These are phyloP conservation scores for Diaporthe sp. DNA, from an alignment of 2,329 filamentous ascomycete genomes.

Conservation along the genomic window DNA sequence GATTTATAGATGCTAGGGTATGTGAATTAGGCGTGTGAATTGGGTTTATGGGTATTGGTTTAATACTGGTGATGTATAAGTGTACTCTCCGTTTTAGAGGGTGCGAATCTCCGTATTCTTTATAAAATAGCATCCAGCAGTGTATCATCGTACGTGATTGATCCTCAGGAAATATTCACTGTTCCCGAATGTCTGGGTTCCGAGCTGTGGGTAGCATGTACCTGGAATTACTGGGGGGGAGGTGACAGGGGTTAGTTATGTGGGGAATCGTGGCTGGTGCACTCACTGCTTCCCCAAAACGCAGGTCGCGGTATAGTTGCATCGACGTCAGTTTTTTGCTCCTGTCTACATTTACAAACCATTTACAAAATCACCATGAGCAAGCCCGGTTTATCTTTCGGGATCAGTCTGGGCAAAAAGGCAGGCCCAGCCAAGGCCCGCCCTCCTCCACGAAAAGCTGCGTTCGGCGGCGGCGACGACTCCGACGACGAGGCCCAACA, in stretches of 20 bases:
- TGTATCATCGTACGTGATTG: neutral
- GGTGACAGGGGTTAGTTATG: neutral
- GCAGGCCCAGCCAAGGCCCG: slow-evolving; percentile 62
- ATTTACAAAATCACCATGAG: slow-evolving; percentile 54
- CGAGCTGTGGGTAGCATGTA: neutral
- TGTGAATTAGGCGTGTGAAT: no score
- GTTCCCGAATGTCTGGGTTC: neutral
- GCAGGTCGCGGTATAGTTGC: neutral
- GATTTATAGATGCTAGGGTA: no score
- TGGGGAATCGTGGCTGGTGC: slow-evolving; percentile 40
- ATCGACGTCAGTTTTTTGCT: neutral
- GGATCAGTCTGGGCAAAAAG: slow-evolving; percentile 74
- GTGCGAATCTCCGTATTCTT: no score
- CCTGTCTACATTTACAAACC: neutral
- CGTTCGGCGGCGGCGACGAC: slow-evolving; percentile 72
- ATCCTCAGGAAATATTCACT: neutral
- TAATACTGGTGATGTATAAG: no score
- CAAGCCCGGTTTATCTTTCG: slow-evolving; percentile 65
- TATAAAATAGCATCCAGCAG: neutral
- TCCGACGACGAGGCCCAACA: slow-evolving; percentile 68
- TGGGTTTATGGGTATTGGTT: no score
- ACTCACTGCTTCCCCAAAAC: slow-evolving; percentile 16
- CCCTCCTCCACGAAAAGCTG: slow-evolving; percentile 65
- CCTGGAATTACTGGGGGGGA: neutral
- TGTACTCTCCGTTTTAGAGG: no score